Evolutionary conservation across 305 asterid genomes (phyloP).

Genomic region (Fraxinus platypoda): DNA sequence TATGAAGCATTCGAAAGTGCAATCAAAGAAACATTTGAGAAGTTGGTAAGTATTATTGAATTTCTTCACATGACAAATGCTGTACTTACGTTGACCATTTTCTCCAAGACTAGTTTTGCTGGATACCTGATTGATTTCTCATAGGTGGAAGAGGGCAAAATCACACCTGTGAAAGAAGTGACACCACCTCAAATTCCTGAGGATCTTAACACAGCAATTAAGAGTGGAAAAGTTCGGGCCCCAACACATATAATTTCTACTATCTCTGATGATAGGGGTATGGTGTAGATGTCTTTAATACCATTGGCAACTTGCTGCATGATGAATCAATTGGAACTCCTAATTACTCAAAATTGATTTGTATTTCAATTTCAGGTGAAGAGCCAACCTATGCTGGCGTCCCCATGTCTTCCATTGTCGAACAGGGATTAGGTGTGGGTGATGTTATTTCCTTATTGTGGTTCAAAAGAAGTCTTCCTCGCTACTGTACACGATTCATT

Average conservation of each 20-base stretch:
- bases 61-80: not conserved
- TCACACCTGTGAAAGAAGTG: slow-evolving; percentile 77
- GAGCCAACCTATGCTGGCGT: slow-evolving; percentile 96
- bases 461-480: slow-evolving; percentile 98
- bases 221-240: slow-evolving; percentile 98
- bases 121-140: not conserved
- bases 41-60: slow-evolving; percentile 47
- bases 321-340: not conserved
- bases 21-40: slow-evolving; percentile 71
- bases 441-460: slow-evolving; percentile 93
- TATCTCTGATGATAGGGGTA: slow-evolving; percentile 96
- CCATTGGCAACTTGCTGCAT: not conserved
- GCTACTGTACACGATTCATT: slow-evolving; percentile 85
- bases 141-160: slow-evolving; percentile 70
- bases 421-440: slow-evolving; percentile 92
- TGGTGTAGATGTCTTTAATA: not conserved
- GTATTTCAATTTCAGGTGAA: slow-evolving; percentile 60
- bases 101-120: not conserved
- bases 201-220: slow-evolving; percentile 87
- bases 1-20: slow-evolving; percentile 84
- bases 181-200: slow-evolving; percentile 97
- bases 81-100: not conserved
- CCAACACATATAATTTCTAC: slow-evolving; percentile 98
- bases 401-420: slow-evolving; percentile 94
- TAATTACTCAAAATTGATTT: slow-evolving; percentile 22